These are phyloP conservation scores for Phialemoniopsis sp. DNA, from an alignment of 2,329 filamentous ascomycete species.

Conservation along the genomic window DNA sequence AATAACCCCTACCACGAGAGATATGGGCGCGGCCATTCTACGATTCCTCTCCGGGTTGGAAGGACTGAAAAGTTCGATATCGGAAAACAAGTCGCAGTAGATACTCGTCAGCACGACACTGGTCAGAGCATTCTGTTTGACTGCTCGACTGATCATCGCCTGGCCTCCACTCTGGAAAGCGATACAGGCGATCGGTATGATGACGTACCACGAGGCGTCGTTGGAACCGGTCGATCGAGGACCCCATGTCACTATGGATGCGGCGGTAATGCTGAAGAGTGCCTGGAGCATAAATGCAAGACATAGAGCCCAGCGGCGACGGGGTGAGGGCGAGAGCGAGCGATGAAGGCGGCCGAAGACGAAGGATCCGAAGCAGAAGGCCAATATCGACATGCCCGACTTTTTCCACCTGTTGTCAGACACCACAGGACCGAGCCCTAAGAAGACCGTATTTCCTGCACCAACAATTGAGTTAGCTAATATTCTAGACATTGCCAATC, in stretches of 20 bases:
- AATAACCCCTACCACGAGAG: conserved; percentile 46
- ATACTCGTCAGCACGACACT: conserved; percentile 78
- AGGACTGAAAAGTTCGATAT: conserved; percentile 40
- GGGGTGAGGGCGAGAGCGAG: conserved; percentile 43
- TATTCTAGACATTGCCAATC: too few species aligned
- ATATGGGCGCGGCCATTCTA: conserved; percentile 41
- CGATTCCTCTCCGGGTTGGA: conserved; percentile 46
- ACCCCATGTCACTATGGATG: conserved; percentile 46
- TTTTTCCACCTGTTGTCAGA: conserved; percentile 61
- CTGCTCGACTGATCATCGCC: conserved; percentile 66
- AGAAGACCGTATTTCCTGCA: conserved; percentile 71
- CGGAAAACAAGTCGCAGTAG: conserved; percentile 76
- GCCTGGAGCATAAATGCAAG: conserved; percentile 52
- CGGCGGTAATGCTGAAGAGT: conserved; percentile 44
- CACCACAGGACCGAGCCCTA: conserved; percentile 61
- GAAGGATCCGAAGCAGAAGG: conserved; percentile 70
- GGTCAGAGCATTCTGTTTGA: conserved; percentile 67
- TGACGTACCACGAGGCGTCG: conserved; percentile 52
- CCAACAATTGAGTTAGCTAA: too few species aligned
- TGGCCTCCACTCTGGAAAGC: conserved; percentile 78
- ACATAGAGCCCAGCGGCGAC: conserved; percentile 62
- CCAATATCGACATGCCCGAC: conserved; percentile 63
- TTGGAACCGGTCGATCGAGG: conserved; percentile 31
- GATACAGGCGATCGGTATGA: conserved; percentile 64
- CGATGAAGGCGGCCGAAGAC: conserved; percentile 68